A percentile compares a stretch with the other conserved stretches of the same genome.
Evolutionary conservation across 371 early-diverging fungal genomes (phyloP).

Genomic region (Rhizomucor miehei): DNA sequence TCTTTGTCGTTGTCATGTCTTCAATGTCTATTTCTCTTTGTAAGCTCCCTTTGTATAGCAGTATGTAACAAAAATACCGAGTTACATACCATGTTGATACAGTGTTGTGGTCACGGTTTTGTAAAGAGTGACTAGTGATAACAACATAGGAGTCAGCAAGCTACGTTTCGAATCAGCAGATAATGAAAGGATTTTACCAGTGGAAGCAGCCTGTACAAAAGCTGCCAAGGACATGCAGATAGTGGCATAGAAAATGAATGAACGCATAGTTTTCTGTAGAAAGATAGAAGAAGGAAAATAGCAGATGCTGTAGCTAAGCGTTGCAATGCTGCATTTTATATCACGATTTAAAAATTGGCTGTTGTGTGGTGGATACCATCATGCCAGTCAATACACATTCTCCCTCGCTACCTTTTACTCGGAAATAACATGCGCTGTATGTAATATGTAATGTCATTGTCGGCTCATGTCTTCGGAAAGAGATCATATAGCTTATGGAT

Average conservation of each 20-base stretch:
- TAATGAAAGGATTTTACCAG: constrained; percentile 6
- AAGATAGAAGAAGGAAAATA: too few relatives aligned
- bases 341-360: constrained; percentile 6
- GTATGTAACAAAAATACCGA: too few relatives aligned
- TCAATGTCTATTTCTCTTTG: too few relatives aligned
- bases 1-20: too few relatives aligned
- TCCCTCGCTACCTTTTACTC: background rate
- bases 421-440: background rate
- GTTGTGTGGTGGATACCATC: background rate
- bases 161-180: background rate
- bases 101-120: constrained; percentile 17
- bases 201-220: constrained; percentile 9
- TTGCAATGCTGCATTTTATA: background rate
- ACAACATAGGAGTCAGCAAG: background rate
- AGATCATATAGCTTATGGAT: too few relatives aligned
- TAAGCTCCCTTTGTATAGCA: too few relatives aligned
- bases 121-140: constrained; percentile 17
- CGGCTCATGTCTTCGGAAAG: too few relatives aligned
- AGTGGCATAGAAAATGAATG: constrained; percentile 10
- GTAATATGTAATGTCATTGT: too few relatives aligned
- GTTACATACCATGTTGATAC: constrained; percentile 9
- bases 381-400: constrained; percentile 5
- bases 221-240: constrained; percentile 7
- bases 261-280: constrained; percentile 12
- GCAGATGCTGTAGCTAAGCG: too few relatives aligned